Base-by-base conservation (phyloP, 768 basidiomycete species). In the Termitomyces sp. region DNA sequence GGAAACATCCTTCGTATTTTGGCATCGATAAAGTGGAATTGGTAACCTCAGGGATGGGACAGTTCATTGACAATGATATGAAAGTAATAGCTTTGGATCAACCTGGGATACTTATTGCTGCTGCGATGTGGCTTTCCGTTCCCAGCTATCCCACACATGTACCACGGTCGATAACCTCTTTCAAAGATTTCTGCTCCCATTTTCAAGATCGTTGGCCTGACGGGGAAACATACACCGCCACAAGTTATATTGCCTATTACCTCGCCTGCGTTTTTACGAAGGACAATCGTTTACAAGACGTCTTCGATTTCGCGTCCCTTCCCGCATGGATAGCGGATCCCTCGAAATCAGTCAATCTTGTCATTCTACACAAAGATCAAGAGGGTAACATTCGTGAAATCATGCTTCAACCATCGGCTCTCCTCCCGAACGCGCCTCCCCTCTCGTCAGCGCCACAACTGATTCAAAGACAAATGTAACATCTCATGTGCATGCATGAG, bases 1-100 rank as follows among this genome's bases (percentile, higher is more conserved):
- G 46, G 10, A 9, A 47, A 13, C 34, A 48, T 30, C 45, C 45
- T 3, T n/a, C 46, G 4, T 48, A 18, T 22, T 48, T 42, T 27
- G 27, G 20, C 10, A 33, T 13, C 10, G 18, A 20, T 27, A 56
- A 33, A 30, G 22, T 47, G 16, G 55, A 56, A 9, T 34, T 56
- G 5, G 55, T 56, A 6, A 48, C 14, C 14, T n/a, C 45, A 1
- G 46, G 36, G 30, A 6, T 48, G 13, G 55, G 46, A 4, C 20
- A 48, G 36, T 56, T 40, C 30, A 48, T 47, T 3, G 45, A 56
- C 14, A 33, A 39, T 9, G 45, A 56, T 18, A 56, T 56, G 55
- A 7, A 48, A 18, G n/a, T 30, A 9, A 56, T 56, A n/a, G 20
- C 37, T 24, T 12, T 56, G 10, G 18, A 56, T 14, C 45, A 56